phyloP scores from a whole-genome alignment of 2,329 filamentous ascomycete genomes.

The Nemania serpens region DNA sequence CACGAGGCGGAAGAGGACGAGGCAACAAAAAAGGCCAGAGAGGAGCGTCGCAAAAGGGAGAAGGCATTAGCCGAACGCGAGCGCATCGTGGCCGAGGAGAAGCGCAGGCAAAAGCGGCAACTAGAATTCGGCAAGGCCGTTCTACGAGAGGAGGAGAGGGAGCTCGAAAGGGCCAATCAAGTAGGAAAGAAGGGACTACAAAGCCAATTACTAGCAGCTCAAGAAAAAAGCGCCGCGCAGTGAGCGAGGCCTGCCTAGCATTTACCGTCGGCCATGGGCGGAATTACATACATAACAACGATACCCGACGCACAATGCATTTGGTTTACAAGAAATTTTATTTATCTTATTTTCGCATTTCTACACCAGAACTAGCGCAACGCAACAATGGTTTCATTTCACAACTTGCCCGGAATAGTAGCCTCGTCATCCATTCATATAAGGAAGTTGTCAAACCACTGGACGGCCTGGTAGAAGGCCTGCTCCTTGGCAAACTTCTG shows the following conservation, averaged over 20 bases:
- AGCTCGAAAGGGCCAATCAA: conserved; percentile 70
- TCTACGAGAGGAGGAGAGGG: conserved; percentile 68
- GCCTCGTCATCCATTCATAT: conserved; percentile 23
- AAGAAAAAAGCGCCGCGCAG: conserved; percentile 21
- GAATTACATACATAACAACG: conserved; percentile 5
- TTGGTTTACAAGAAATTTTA: neutral
- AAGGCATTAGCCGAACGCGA: conserved; percentile 70
- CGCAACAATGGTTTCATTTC: neutral
- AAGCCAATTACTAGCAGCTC: conserved; percentile 57
- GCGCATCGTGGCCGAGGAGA: conserved; percentile 65
- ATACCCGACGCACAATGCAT: conserved; percentile 6
- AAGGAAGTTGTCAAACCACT: conserved; percentile 68
- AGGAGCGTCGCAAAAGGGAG: conserved; percentile 64
- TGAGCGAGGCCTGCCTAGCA: neutral
- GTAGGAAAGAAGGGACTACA: conserved; percentile 69
- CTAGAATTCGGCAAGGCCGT: conserved; percentile 64
- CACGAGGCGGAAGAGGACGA: conserved; percentile 57
- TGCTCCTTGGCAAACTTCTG: conserved; percentile 77
- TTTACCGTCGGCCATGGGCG: neutral
- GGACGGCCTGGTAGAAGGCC: conserved; percentile 76
- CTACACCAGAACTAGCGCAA: neutral
- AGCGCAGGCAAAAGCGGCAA: conserved; percentile 61
- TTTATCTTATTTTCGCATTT: neutral
- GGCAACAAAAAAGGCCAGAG: conserved; percentile 52
- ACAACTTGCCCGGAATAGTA: conserved; percentile 17